Evolutionary conservation across 2,329 filamentous ascomycete species (phyloP).

Genomic region (Endothia cerciana): DNA sequence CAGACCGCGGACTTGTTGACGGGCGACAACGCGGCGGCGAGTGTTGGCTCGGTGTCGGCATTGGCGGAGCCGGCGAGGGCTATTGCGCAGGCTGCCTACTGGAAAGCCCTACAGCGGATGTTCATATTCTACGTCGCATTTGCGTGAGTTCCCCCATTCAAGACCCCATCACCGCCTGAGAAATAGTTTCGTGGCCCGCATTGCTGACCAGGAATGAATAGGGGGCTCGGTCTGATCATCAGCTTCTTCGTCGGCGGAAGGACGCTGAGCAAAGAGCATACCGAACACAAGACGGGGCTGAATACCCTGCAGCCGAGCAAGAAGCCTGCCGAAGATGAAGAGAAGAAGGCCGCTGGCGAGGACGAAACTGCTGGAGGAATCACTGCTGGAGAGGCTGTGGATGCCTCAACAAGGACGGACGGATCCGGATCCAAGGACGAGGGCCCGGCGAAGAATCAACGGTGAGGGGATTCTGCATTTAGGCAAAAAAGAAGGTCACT

Average conservation of each 20-base stretch:
- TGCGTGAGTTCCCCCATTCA: slow-evolving; percentile 32
- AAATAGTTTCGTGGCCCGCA: background rate
- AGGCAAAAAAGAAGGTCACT: background rate
- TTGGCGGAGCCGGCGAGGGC: slow-evolving; percentile 51
- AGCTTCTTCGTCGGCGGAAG: slow-evolving; percentile 53
- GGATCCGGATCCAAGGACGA: background rate
- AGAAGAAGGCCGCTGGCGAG: slow-evolving; percentile 20
- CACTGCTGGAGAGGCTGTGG: background rate
- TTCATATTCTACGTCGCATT: slow-evolving; percentile 60
- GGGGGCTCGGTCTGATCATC: slow-evolving; percentile 49
- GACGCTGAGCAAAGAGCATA: slow-evolving; percentile 58
- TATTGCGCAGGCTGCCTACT: slow-evolving; percentile 52
- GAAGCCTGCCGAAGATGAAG: slow-evolving; percentile 37
- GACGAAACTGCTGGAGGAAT: background rate
- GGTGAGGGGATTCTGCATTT: background rate
- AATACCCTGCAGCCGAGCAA: slow-evolving; percentile 43
- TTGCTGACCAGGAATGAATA: background rate
- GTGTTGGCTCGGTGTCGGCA: slow-evolving; percentile 58
- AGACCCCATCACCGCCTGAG: background rate
- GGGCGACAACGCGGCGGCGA: slow-evolving; percentile 64
- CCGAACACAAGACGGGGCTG: slow-evolving; percentile 63
- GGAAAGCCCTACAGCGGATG: slow-evolving; percentile 57
- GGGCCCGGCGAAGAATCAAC: background rate
- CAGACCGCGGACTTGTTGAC: slow-evolving; percentile 56
- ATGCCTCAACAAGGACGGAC: background rate